Evolutionary conservation across 2,329 filamentous ascomycete species (phyloP).

Genomic region (Parascedosporium putredinis): DNA sequence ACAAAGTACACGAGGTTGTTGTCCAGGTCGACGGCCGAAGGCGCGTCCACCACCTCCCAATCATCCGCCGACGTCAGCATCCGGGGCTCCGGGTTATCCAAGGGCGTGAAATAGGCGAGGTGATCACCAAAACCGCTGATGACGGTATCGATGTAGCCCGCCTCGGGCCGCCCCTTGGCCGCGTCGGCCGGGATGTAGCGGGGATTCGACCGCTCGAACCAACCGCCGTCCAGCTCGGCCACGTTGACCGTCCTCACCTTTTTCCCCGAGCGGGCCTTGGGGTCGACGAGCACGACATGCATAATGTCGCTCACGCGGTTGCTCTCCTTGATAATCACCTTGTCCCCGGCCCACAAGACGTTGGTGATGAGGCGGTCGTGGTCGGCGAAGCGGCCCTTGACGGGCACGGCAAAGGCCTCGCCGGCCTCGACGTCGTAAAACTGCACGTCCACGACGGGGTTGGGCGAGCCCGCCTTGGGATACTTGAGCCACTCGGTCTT

Average conservation of each 20-base stretch:
- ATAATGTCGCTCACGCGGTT: slow-evolving; percentile 91
- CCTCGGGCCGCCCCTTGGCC: slow-evolving; percentile 60
- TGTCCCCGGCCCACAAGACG: slow-evolving; percentile 78
- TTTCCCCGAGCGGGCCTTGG: slow-evolving; percentile 59
- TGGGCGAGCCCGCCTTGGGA: slow-evolving; percentile 88
- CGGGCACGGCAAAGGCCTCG: slow-evolving; percentile 70
- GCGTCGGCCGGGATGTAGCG: slow-evolving; percentile 78
- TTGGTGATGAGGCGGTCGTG: slow-evolving; percentile 86
- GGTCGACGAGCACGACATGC: slow-evolving; percentile 78
- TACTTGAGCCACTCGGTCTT: slow-evolving; percentile 92
- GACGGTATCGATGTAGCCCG: slow-evolving; percentile 89
- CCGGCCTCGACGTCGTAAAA: slow-evolving; percentile 77
- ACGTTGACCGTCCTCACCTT: slow-evolving; percentile 73
- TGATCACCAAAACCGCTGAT: slow-evolving; percentile 84
- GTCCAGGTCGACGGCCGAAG: slow-evolving; percentile 72
- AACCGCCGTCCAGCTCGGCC: slow-evolving; percentile 79
- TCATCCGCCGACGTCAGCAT: slow-evolving; percentile 79
- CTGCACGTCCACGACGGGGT: slow-evolving; percentile 76
- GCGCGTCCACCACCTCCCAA: slow-evolving; percentile 86
- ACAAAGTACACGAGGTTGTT: slow-evolving; percentile 88
- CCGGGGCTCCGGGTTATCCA: slow-evolving; percentile 71
- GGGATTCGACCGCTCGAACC: slow-evolving; percentile 89
- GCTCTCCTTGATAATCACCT: slow-evolving; percentile 81
- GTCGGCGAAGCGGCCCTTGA: slow-evolving; percentile 66
- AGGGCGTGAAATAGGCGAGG: slow-evolving; percentile 81